Conservation (phyloP, 352 stramenopile species). For the Peronospora tabacina region DNA sequence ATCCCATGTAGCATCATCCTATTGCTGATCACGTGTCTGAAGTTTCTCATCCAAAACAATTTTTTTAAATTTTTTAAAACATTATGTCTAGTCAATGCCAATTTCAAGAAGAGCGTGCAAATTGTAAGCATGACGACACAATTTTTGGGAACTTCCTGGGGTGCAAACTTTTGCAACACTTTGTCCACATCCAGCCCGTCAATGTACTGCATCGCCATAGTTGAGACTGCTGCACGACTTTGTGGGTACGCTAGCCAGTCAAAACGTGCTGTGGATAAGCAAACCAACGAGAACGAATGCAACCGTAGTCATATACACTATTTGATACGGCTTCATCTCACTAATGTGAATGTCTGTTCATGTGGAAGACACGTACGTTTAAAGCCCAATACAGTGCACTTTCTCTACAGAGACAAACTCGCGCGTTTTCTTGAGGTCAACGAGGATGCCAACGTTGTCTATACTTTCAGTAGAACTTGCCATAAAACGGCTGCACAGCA, state of each 20-base stretch:
- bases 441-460: constrained; percentile 78
- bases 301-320: constrained; percentile 76
- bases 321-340: constrained; percentile 68
- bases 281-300: constrained; percentile 74
- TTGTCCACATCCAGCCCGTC: constrained; percentile 38
- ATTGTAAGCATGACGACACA: constrained; percentile 69
- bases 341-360: constrained; percentile 72
- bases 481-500: constrained; percentile 78
- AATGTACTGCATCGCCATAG: constrained; percentile 43
- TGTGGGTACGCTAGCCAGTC: constrained; percentile 80
- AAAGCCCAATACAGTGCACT: constrained; percentile 79
- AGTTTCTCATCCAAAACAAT: constrained; percentile 64
- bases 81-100: constrained; percentile 38
- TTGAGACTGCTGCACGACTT: constrained; percentile 47
- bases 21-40: constrained; percentile 49
- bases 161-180: constrained; percentile 47
- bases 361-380: constrained; percentile 82
- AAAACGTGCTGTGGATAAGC: constrained; percentile 69
- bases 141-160: constrained; percentile 62
- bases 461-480: constrained; percentile 63
- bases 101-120: constrained; percentile 62
- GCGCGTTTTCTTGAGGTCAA: constrained; percentile 45
- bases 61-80: no score
- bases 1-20: no score
- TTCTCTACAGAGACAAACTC: constrained; percentile 65